Evolutionary conservation across 2,329 filamentous ascomycete genomes (phyloP).

Genomic region (Aspergillus spinulosporus): DNA sequence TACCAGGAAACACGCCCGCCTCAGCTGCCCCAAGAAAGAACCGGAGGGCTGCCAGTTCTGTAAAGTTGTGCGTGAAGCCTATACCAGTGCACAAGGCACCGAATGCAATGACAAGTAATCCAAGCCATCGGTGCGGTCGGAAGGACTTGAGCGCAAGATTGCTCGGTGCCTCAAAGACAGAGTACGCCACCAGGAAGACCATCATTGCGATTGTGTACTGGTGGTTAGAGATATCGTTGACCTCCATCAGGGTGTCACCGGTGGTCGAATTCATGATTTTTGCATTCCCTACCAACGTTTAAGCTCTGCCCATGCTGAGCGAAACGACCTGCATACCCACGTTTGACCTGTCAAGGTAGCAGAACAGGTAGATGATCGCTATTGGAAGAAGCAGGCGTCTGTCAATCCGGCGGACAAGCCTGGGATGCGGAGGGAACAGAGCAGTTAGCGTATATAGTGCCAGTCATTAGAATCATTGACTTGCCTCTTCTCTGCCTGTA

Average conservation of each 20-base stretch:
- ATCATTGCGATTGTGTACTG: slow-evolving; percentile 33
- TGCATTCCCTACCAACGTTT: slow-evolving; percentile 34
- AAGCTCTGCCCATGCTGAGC: too few species aligned
- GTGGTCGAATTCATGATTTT: slow-evolving; percentile 43
- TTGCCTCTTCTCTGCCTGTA: slow-evolving; percentile 2
- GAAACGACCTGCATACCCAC: slow-evolving; percentile 5
- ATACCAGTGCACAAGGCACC: slow-evolving; percentile 18
- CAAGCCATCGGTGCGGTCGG: slow-evolving; percentile 32
- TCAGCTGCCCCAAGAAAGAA: slow-evolving; percentile 21
- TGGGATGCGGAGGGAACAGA: not conserved
- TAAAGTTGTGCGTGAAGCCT: slow-evolving; percentile 13
- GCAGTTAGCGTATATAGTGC: not conserved
- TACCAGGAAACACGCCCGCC: slow-evolving; percentile 23
- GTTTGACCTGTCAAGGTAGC: slow-evolving; percentile 36
- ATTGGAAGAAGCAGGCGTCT: slow-evolving; percentile 1
- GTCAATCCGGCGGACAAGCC: slow-evolving; percentile 10
- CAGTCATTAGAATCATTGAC: not conserved
- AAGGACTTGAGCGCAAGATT: slow-evolving; percentile 23
- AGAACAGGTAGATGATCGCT: slow-evolving; percentile 32
- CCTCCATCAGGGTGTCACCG: slow-evolving; percentile 38
- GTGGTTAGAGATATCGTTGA: slow-evolving; percentile 15
- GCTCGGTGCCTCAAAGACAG: slow-evolving; percentile 25
- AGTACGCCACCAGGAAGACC: slow-evolving; percentile 35
- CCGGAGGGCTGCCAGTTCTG: slow-evolving; percentile 15
- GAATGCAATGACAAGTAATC: slow-evolving; percentile 31